Evolutionary conservation across 1,284 basidiomycete species (phyloP), one percentile per base, ranked within the genome.

Genomic region (Ganoderma lucidum): DNA sequence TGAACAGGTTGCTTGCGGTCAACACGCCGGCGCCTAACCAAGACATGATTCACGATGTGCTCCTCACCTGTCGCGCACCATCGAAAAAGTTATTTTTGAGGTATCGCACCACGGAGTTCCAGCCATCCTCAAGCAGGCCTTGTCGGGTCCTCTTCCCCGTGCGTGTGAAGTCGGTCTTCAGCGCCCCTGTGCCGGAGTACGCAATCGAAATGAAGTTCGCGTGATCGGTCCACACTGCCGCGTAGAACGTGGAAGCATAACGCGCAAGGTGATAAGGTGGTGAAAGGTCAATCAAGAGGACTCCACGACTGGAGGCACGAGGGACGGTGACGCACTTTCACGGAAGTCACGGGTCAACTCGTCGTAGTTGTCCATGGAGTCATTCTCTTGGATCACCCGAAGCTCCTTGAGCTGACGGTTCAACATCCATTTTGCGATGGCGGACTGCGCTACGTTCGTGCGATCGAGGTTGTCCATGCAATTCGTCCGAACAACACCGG

Each of bases 21-120:
- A 74, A 62, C 39, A 41, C 56, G 39, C 59, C 59, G 23, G 64
- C 41, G 41, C 51, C 37, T 28, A 30, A 35, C 61, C 19, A 30
- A 35, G 28, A 59, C n/a, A 48, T 41, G 67, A 58, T 60, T 23
- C 19, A 32, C 32, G 17, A 65, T 66, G 28, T 39, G n/a, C 55
- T 17, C 78, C 83, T 75, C 77, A 90, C 92, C 84, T 95, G 96
- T 77, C 97, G 85, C 64, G 96, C 88, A 6, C 98, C 98, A 80
- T 99, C 98, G 77, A 98, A 95, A 83, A 96, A 97, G 80, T 98
- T 99, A 85, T 99, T 99, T 85, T 93, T 96, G 74, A 98, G 78
- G 79, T 99, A 99, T 71, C 98, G 90, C 81, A 92, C 87, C 2
- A 91, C 80, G 23, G 93, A 93, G 81, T 99, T 99, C 80, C 91